Conservation (phyloP, 2,329 filamentous ascomycete genomes). For the Aureobasidium lini region DNA sequence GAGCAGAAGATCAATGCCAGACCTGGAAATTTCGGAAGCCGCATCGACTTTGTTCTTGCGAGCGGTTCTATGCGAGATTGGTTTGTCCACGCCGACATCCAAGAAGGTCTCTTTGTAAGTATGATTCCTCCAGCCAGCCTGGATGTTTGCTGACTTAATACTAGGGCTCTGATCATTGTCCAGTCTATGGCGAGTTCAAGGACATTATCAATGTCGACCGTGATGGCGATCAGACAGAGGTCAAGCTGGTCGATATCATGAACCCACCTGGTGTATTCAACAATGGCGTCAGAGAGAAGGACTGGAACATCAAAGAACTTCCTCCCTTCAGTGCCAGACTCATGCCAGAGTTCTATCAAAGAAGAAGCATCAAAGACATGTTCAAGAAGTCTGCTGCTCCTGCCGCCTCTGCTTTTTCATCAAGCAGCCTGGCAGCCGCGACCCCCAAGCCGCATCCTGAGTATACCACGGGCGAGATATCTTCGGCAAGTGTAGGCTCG, state of each 20-base stretch:
- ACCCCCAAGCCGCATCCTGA: not conserved
- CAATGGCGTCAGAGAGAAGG: constrained; percentile 55
- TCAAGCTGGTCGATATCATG: constrained; percentile 63
- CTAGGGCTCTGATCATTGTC: constrained; percentile 88
- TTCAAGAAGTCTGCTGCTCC: constrained; percentile 50
- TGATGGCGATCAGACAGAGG: constrained; percentile 31
- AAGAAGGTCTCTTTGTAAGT: constrained; percentile 71
- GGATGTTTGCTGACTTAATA: not conserved
- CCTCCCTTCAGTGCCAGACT: constrained; percentile 72
- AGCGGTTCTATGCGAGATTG: constrained; percentile 70
- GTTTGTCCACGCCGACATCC: constrained; percentile 77
- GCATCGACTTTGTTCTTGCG: constrained; percentile 91
- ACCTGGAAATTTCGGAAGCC: constrained; percentile 85
- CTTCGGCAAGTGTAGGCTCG: not conserved
- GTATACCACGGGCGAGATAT: not conserved
- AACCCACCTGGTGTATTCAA: constrained; percentile 68
- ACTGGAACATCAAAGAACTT: constrained; percentile 60
- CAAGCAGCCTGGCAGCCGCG: not conserved
- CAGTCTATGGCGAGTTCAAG: constrained; percentile 71
- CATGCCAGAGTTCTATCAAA: constrained; percentile 79
- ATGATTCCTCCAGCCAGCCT: not conserved
- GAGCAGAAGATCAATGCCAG: constrained; percentile 90
- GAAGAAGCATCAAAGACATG: constrained; percentile 88
- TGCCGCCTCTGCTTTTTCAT: not conserved
- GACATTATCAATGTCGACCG: constrained; percentile 48